Percentiles rank a stretch among this genome's conserved stretches.
Evolutionary conservation across 768 basidiomycete genomes (phyloP).

Genomic region (Tephrocybe rancida): DNA sequence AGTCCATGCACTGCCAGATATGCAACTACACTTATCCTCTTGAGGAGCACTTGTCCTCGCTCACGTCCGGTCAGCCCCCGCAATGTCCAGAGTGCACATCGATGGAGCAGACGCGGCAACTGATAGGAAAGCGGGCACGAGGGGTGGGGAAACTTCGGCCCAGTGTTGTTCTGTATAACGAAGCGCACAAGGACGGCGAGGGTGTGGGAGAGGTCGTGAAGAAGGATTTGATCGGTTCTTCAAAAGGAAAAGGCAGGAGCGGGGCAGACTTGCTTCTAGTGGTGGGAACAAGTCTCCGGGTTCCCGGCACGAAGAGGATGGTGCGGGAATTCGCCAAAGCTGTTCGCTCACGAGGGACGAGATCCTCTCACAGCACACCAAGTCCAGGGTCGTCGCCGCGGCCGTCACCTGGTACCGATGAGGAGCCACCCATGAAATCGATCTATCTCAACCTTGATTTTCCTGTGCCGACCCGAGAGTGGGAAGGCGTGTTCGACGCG

Average conservation of each 20-base stretch:
- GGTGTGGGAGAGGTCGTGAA: conserved; percentile 84
- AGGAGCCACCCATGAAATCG: conserved; percentile 59
- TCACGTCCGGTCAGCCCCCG: conserved; percentile 65
- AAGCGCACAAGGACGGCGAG: conserved; percentile 85
- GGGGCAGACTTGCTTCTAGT: conserved; percentile 86
- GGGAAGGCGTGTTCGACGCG: conserved; percentile 89
- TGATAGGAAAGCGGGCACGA: conserved; percentile 77
- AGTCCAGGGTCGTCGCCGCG: conserved; percentile 54
- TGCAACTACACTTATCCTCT: conserved; percentile 78
- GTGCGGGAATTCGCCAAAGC: conserved; percentile 87
- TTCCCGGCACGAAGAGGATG: conserved; percentile 91
- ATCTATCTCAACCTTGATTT: conserved; percentile 89
- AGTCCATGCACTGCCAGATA: conserved; percentile 76
- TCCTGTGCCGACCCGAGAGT: conserved; percentile 81
- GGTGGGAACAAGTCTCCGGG: conserved; percentile 86
- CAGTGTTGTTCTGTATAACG: conserved; percentile 90
- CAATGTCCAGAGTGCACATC: conserved; percentile 80
- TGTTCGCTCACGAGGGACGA: conserved; percentile 53
- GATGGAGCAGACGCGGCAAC: conserved; percentile 67
- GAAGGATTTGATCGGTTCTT: conserved; percentile 74
- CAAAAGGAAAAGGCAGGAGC: conserved; percentile 65
- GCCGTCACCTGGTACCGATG: conserved; percentile 44
- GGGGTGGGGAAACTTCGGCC: conserved; percentile 83
- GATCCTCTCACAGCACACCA: conserved; percentile 33
- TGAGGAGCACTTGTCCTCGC: conserved; percentile 56